A percentile compares a stretch with the other conserved stretches of the same genome.
Evolutionary conservation across 495 filamentous ascomycete species (phyloP).

Genomic region (Tetracladium marchalianum): DNA sequence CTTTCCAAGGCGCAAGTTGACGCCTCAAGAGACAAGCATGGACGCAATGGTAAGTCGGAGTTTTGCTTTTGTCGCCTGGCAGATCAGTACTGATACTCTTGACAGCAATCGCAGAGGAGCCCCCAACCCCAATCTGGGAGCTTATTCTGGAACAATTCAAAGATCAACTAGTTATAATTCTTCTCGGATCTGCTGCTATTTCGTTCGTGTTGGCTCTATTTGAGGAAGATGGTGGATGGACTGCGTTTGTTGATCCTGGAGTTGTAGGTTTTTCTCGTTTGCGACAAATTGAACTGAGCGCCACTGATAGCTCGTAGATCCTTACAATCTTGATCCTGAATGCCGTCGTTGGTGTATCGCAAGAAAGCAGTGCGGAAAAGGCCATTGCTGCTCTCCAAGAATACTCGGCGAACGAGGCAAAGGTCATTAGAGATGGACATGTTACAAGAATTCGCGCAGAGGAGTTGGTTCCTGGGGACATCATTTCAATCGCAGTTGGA

Average conservation of each 20-base stretch:
- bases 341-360: conserved; percentile 92
- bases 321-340: conserved; percentile 96
- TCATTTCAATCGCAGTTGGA: conserved; percentile 81
- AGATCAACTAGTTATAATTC: conserved; percentile 94
- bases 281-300: conserved; percentile 2
- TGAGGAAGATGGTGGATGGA: conserved; percentile 87
- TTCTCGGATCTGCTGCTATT: conserved; percentile 85
- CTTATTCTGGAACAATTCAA: conserved; percentile 98
- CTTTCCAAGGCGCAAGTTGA: conserved; percentile 61
- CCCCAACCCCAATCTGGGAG: conserved; percentile 94
- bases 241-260: conserved; percentile 94
- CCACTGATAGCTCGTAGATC: conserved; percentile 48
- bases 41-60: conserved; percentile 66
- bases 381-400: conserved; percentile 97
- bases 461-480: conserved; percentile 90
- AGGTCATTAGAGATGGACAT: conserved; percentile 72
- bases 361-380: conserved; percentile 98
- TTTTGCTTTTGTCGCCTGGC: conserved; percentile 10
- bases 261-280: conserved; percentile 52
- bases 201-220: conserved; percentile 92
- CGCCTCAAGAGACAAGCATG: conserved; percentile 55
- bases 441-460: conserved; percentile 78
- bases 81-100: conserved; percentile 16
- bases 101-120: conserved; percentile 86
- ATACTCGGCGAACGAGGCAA: conserved; percentile 98